Percentiles rank a stretch among this genome's conserved stretches.
Conservation (phyloP, 805 yeast genomes). For the Kazachstania viticola region DNA sequence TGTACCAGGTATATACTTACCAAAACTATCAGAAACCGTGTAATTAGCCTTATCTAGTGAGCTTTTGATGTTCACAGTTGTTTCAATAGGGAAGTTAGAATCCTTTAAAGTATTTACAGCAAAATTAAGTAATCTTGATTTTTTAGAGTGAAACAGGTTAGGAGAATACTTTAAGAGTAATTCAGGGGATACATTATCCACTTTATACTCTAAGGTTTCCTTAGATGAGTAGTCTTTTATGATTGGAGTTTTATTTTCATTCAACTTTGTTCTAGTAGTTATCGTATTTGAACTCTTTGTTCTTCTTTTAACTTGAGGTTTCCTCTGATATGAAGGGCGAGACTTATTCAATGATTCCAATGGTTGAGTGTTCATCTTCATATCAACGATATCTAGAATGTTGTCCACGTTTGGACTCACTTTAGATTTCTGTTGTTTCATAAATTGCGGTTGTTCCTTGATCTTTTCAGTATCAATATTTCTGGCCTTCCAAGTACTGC, state of each 20-base stretch:
- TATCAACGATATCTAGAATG: background rate
- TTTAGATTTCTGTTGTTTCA: background rate
- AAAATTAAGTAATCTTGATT: constrained; percentile 12
- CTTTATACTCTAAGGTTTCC: background rate
- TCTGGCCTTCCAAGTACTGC: background rate
- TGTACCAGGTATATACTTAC: constrained; percentile 56
- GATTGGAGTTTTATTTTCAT: background rate
- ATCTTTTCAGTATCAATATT: background rate
- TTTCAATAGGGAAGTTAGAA: constrained; percentile 15
- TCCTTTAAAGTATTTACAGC: constrained; percentile 14
- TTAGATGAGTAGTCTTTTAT: no score
- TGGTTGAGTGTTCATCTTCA: no score
- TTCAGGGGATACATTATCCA: constrained; percentile 10
- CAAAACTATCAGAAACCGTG: constrained; percentile 31
- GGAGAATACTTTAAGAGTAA: constrained; percentile 19
- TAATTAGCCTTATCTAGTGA: constrained; percentile 7
- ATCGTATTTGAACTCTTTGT: background rate
- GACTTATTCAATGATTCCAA: background rate
- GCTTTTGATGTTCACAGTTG: constrained; percentile 1
- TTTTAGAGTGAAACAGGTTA: constrained; percentile 8
- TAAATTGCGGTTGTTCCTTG: constrained; percentile 3
- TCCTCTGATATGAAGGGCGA: background rate
- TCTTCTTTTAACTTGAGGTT: background rate
- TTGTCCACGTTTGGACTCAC: background rate
- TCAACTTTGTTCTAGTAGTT: background rate